A percentile compares a stretch with the other conserved stretches of the same genome.
Evolutionary conservation across 805 yeast species (phyloP).

Genomic region (Dipodascopsis tothii): DNA sequence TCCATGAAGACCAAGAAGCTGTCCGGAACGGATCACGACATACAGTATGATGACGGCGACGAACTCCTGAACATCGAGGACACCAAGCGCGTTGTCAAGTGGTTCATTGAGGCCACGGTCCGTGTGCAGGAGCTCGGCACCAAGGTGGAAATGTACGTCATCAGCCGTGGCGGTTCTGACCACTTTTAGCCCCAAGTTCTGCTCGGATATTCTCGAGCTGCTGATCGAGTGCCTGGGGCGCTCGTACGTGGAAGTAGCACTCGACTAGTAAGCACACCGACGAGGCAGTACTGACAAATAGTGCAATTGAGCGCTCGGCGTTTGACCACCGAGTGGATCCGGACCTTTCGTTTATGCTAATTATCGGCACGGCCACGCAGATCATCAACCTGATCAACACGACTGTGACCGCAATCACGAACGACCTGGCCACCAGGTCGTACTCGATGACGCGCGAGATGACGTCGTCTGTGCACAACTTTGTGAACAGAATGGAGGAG

Average conservation of each 20-base stretch:
- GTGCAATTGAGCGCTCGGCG: background rate
- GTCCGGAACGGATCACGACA: background rate
- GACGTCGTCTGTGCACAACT: background rate
- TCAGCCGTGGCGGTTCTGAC: background rate
- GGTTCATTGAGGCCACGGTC: conserved; percentile 12
- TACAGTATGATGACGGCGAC: conserved; percentile 6
- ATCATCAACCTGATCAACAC: background rate
- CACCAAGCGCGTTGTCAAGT: conserved; percentile 8
- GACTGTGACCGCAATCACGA: background rate
- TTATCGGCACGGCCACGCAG: background rate
- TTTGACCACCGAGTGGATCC: background rate
- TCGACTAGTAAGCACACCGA: conserved; percentile 9
- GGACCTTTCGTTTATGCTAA: background rate
- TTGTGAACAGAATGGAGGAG: background rate
- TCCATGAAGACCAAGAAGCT: background rate
- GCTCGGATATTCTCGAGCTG: conserved; percentile 9
- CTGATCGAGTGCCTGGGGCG: conserved; percentile 11
- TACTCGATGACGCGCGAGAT: background rate
- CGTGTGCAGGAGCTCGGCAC: conserved; percentile 14
- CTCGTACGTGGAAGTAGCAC: conserved; percentile 13
- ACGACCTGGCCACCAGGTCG: background rate
- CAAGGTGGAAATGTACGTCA: conserved; percentile 12
- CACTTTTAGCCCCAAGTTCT: conserved; percentile 12
- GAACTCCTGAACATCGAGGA: conserved; percentile 5
- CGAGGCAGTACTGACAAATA: background rate